Percentiles rank a stretch among this genome's conserved stretches.
Evolutionary conservation across 352 stramenopile species (phyloP).

Genomic region (Globisporangium nodosum): DNA sequence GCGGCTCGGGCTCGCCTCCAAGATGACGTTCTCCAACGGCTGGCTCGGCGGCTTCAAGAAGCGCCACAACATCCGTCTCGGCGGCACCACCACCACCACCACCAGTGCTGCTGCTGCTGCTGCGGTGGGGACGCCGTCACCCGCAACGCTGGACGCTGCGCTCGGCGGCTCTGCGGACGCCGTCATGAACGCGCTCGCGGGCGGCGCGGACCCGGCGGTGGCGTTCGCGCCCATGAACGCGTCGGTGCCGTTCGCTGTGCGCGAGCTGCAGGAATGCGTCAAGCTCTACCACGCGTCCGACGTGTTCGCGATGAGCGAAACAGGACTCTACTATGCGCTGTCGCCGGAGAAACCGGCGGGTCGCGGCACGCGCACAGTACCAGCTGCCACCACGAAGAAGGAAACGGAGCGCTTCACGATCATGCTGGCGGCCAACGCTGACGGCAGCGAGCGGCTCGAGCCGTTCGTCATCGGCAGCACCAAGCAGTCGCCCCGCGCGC

Average conservation of each 20-base stretch:
- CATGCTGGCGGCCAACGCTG: constrained; percentile 37
- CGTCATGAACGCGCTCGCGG: neutral
- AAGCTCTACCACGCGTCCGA: constrained; percentile 38
- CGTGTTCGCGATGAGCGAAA: constrained; percentile 57
- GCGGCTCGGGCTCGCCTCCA: constrained; percentile 37
- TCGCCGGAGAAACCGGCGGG: constrained; percentile 41
- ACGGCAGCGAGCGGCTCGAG: constrained; percentile 47
- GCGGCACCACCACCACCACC: constrained; percentile 12
- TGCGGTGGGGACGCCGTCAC: neutral
- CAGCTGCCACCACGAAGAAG: constrained; percentile 17
- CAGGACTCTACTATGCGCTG: constrained; percentile 41
- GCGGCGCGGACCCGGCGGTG: neutral
- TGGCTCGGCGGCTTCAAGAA: constrained; percentile 61
- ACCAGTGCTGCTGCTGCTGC: neutral
- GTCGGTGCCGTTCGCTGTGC: constrained; percentile 9
- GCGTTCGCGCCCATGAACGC: constrained; percentile 3
- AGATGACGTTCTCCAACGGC: constrained; percentile 57
- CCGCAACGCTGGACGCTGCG: neutral
- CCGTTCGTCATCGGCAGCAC: constrained; percentile 41
- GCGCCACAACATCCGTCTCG: constrained; percentile 42
- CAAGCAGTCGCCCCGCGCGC: constrained; percentile 17
- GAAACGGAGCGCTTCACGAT: constrained; percentile 28
- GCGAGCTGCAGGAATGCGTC: constrained; percentile 30
- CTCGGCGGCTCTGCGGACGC: neutral
- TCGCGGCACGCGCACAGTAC: constrained; percentile 15